phyloP scores from a whole-genome alignment of 805 yeast species.

The Teunomyces stri region DNA sequence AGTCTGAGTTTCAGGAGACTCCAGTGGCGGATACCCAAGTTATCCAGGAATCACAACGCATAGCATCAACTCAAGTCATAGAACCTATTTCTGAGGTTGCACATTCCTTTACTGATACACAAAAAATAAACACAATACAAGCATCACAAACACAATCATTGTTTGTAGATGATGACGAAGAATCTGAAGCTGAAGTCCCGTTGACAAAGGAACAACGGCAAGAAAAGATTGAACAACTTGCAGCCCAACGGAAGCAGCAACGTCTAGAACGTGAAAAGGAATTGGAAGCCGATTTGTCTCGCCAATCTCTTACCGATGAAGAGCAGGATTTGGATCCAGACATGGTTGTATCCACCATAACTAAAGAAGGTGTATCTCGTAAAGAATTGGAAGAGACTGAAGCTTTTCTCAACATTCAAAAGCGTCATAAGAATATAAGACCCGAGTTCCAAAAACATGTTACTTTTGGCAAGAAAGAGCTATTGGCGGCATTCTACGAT shows the following conservation, averaged over 20 bases:
- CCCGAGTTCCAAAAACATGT: slow-evolving; percentile 28
- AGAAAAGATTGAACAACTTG: slow-evolving; percentile 16
- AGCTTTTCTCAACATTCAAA: slow-evolving; percentile 32
- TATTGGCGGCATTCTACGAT: slow-evolving; percentile 32
- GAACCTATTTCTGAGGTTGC: not conserved
- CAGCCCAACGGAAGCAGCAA: slow-evolving; percentile 17
- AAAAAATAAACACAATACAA: not conserved
- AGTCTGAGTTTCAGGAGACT: slow-evolving; percentile 11
- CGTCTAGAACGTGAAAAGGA: slow-evolving; percentile 16
- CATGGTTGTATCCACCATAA: slow-evolving; percentile 17
- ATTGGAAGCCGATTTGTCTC: slow-evolving; percentile 33
- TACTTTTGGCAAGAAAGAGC: slow-evolving; percentile 27
- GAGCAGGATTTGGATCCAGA: slow-evolving; percentile 33
- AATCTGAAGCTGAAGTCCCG: not conserved
- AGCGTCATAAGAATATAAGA: slow-evolving; percentile 27
- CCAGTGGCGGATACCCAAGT: slow-evolving; percentile 1
- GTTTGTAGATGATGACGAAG: not conserved
- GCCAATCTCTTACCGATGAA: slow-evolving; percentile 36
- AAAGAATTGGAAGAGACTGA: slow-evolving; percentile 32
- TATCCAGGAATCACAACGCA: slow-evolving; percentile 2
- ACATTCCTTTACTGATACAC: not conserved
- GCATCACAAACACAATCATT: not conserved
- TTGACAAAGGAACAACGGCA: slow-evolving; percentile 16
- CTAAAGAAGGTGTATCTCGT: slow-evolving; percentile 14
- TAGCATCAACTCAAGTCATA: slow-evolving; percentile 8